These are phyloP conservation scores for Suaeda aralocaspica DNA, from an alignment of 148 eudicot species.

Conservation along the genomic window DNA sequence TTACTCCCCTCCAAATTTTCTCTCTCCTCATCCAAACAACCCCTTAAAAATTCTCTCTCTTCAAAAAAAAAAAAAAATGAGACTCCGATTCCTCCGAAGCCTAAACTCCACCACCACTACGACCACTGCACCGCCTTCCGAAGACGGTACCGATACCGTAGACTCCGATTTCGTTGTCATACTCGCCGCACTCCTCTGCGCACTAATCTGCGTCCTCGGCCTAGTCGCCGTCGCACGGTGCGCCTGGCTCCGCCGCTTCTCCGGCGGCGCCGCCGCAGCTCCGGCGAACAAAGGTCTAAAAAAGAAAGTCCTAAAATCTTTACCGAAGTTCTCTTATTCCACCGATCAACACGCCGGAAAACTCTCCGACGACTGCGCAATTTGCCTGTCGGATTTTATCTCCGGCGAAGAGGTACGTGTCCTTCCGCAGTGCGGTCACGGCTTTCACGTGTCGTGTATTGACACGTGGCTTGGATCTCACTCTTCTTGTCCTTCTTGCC, in stretches of 20 bases:
- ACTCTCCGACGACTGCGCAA: slow-evolving; percentile 58
- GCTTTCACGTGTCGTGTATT: slow-evolving; percentile 60
- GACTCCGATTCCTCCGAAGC: slow-evolving; percentile 18
- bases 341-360: slow-evolving; percentile 30
- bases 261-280: slow-evolving; percentile 27
- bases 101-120: slow-evolving; percentile 3
- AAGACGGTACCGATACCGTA: background rate
- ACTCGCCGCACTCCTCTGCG: slow-evolving; percentile 78
- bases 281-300: slow-evolving; percentile 60
- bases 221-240: slow-evolving; percentile 72
- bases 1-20: background rate
- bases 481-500: slow-evolving; percentile 84
- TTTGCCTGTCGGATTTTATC: slow-evolving; percentile 60
- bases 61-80: background rate
- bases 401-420: slow-evolving; percentile 59
- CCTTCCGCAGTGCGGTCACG: slow-evolving; percentile 83
- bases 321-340: slow-evolving; percentile 45
- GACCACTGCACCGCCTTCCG: background rate
- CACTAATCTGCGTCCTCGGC: slow-evolving; percentile 75
- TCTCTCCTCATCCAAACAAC: slow-evolving; percentile 1
- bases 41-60: background rate
- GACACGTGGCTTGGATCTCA: slow-evolving; percentile 83
- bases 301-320: slow-evolving; percentile 53
- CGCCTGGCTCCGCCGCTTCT: slow-evolving; percentile 64
- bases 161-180: slow-evolving; percentile 65